Conservation (phyloP, 345 rosid species). For the Pugionium dolabratum region DNA sequence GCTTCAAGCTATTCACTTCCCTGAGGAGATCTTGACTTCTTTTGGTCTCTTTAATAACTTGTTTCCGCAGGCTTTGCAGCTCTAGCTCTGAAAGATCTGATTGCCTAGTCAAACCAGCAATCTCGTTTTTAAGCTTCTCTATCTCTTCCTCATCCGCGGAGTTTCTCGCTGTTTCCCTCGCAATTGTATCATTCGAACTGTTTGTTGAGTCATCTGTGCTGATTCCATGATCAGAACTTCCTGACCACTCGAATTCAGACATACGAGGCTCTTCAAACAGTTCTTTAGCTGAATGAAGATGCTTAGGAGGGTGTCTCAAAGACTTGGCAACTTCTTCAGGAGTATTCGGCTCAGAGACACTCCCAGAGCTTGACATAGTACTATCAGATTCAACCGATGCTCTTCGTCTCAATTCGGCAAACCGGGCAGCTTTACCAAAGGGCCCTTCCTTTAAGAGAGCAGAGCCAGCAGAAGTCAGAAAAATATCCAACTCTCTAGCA, state of each 20-base stretch:
- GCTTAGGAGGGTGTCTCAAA: conserved; percentile 37
- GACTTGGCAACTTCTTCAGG: conserved; percentile 60
- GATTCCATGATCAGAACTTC: conserved; percentile 59
- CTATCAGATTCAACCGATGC: conserved; percentile 72
- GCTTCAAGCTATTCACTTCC: conserved; percentile 63
- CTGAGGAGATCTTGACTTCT: conserved; percentile 76
- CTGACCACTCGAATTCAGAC: conserved; percentile 65
- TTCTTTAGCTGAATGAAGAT: conserved; percentile 29
- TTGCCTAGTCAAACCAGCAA: conserved; percentile 65
- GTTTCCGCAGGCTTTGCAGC: conserved; percentile 79
- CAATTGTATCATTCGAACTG: conserved; percentile 48
- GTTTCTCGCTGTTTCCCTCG: conserved; percentile 44
- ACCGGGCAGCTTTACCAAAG: conserved; percentile 44
- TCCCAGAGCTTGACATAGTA: conserved; percentile 75
- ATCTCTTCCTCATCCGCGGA: conserved; percentile 43
- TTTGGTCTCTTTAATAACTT: conserved; percentile 79
- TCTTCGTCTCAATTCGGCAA: conserved; percentile 49
- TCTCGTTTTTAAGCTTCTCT: conserved; percentile 69
- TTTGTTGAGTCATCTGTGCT: conserved; percentile 57
- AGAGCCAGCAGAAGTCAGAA: not conserved
- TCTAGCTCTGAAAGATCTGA: conserved; percentile 79
- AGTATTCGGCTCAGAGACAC: conserved; percentile 66
- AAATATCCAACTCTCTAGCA: conserved; percentile 1
- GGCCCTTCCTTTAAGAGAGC: conserved; percentile 49
- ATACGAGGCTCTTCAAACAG: conserved; percentile 53